Base-by-base conservation (phyloP, 106 monocot genomes). In the Acorus calamus region DNA sequence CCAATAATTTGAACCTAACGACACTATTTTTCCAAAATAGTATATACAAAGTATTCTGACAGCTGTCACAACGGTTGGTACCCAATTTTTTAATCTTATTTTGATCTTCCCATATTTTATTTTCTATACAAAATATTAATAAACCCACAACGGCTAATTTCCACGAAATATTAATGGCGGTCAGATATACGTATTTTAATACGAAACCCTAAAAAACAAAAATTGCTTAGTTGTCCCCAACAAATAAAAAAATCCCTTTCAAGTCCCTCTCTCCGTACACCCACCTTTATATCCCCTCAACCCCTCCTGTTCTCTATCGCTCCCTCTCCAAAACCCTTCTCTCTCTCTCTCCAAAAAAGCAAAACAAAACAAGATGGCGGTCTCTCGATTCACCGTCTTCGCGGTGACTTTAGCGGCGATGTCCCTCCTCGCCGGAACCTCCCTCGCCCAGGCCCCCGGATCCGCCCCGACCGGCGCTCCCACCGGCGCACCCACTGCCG, bases 381-480 rank as follows among this genome's bases (percentile, higher is more conserved):
- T 28, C 28, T 28, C 28, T 28, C 28, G 61, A 43, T 61, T 60
- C 61, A 4, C 11, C 12, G 0, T 12, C 56, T 56, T 11, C 12
- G 11, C 4, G 10, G 4, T 11, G 4, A 11, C 56, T 8, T 11
- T 7, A 4, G n/a, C 4, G 56, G 12, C 43, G 12, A 61, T 61
- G 61, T 5, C 43, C 11, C 8, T 11, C 11, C 8, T 11, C 61
- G 3, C 61, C 61, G 45, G 42, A 8, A 46, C 66, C 13, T 45
- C 66, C 42, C 12, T 47, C 45, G 66, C 66, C 66, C 66, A 66
- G 11, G 11, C 56, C 44, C 66, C 66, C 10, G 55, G 55, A 53
- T 11, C 55, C 44, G 65, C 65, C 46, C 10, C 8, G 8, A 11
- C 11, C n/a, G 56, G 11, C 11, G 45, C 2, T 61, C 2, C 61